Percentiles rank a stretch among this genome's conserved stretches.
Evolutionary conservation across 2,329 filamentous ascomycete species (phyloP).

Genomic region (Davidsoniella virescens): DNA sequence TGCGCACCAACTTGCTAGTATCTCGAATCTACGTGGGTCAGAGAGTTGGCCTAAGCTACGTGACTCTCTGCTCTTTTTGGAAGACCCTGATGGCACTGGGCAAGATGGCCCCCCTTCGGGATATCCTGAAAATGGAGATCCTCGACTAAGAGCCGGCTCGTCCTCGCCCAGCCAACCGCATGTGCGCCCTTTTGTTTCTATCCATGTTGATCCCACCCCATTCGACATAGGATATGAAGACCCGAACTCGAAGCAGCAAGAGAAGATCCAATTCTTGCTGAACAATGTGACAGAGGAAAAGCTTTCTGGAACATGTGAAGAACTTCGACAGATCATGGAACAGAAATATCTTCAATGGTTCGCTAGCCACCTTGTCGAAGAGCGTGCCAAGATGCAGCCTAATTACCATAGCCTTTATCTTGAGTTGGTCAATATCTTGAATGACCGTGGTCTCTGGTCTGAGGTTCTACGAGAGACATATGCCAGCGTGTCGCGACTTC

Average conservation of each 20-base stretch:
- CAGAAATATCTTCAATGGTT: constrained; percentile 90
- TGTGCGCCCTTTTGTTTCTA: constrained; percentile 55
- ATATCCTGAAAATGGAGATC: constrained; percentile 1
- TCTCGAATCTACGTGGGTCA: constrained; percentile 67
- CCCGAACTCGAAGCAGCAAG: constrained; percentile 69
- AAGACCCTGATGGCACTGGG: constrained; percentile 2
- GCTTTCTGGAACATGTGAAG: constrained; percentile 64
- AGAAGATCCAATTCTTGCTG: constrained; percentile 85
- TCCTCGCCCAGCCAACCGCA: constrained; percentile 35
- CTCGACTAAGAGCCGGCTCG: constrained; percentile 18
- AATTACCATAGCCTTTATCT: constrained; percentile 93
- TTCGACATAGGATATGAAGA: constrained; percentile 55
- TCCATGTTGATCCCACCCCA: constrained; percentile 58
- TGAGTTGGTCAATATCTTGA: constrained; percentile 69
- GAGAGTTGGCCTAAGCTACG: constrained; percentile 55
- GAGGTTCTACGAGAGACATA: constrained; percentile 92
- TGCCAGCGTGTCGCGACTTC: constrained; percentile 64
- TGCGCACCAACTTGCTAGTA: constrained; percentile 68
- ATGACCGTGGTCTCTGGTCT: constrained; percentile 62
- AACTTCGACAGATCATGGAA: constrained; percentile 63
- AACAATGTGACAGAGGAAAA: constrained; percentile 94
- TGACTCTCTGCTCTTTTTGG: constrained; percentile 4
- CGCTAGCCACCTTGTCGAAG: constrained; percentile 82
- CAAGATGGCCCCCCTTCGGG: not conserved
- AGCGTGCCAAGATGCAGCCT: constrained; percentile 90